Conservation (phyloP, 2,329 filamentous ascomycete species). For the Pseudophaeomoniella oleicola region DNA sequence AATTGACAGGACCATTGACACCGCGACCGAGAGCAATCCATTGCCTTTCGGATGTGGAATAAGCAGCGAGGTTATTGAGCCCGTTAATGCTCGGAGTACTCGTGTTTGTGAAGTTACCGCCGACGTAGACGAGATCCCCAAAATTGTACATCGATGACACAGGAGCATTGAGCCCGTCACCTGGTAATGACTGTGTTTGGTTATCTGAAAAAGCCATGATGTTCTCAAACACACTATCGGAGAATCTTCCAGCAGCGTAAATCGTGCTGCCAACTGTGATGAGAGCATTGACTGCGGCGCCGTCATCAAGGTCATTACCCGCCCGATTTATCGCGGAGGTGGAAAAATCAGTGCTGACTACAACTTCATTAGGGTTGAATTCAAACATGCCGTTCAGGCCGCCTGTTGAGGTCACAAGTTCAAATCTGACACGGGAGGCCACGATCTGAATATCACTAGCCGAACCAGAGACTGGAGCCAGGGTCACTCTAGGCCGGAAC, state of each 20-base stretch:
- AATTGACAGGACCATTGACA: constrained; percentile 62
- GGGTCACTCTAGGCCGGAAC: constrained; percentile 69
- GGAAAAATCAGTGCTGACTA: constrained; percentile 49
- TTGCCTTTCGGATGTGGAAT: constrained; percentile 49
- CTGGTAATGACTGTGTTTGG: constrained; percentile 46
- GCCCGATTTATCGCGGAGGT: constrained; percentile 64
- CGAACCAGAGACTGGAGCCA: constrained; percentile 55
- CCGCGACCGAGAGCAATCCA: constrained; percentile 77
- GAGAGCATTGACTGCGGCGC: constrained; percentile 59
- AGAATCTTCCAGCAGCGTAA: constrained; percentile 78
- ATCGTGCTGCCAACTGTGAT: constrained; percentile 47
- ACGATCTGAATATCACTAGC: constrained; percentile 57
- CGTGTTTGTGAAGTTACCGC: constrained; percentile 71
- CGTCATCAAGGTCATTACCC: constrained; percentile 51
- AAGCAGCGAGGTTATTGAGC: constrained; percentile 63
- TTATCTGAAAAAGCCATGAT: constrained; percentile 58
- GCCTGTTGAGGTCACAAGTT: constrained; percentile 45
- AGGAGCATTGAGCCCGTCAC: constrained; percentile 63
- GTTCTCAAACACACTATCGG: constrained; percentile 52
- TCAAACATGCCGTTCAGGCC: constrained; percentile 85
- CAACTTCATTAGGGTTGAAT: constrained; percentile 53
- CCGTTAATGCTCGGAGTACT: constrained; percentile 44
- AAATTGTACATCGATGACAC: constrained; percentile 60
- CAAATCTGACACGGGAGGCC: constrained; percentile 77
- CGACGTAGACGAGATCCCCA: constrained; percentile 57